These are phyloP conservation scores for Panicum miliaceum DNA, from an alignment of 176 grass and related monocot genomes.

Conservation along the genomic window DNA sequence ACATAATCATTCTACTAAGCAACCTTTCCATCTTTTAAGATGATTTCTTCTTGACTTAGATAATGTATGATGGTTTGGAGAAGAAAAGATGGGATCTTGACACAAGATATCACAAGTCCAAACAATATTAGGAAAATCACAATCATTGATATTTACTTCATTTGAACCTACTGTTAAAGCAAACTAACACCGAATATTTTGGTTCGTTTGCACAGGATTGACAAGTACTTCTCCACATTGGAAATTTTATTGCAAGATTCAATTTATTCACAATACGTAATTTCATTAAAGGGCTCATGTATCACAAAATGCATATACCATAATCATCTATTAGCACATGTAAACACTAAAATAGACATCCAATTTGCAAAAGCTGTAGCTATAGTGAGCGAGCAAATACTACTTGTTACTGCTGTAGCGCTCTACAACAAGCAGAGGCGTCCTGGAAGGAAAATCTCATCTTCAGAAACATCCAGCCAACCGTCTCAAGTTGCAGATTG, in stretches of 20 bases:
- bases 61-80: not conserved
- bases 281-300: not conserved
- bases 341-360: not conserved
- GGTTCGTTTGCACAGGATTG: not conserved
- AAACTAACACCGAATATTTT: not conserved
- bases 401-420: not conserved
- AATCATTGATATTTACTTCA: too few species aligned
- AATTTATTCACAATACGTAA: not conserved
- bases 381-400: not conserved
- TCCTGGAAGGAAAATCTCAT: too few species aligned
- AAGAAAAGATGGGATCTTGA: not conserved
- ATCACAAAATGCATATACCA: not conserved
- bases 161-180: not conserved
- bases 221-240: not conserved
- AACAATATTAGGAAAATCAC: too few species aligned
- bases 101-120: too few species aligned
- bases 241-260: not conserved
- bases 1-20: not conserved
- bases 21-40: not conserved
- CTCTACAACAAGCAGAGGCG: not conserved
- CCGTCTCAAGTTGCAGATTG: too few species aligned
- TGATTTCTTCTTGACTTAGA: not conserved
- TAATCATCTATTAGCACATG: not conserved
- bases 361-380: not conserved
- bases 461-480: too few species aligned